These are phyloP conservation scores for Saccharomycopsis olivae DNA, from an alignment of 805 yeast species.

Conservation along the genomic window DNA sequence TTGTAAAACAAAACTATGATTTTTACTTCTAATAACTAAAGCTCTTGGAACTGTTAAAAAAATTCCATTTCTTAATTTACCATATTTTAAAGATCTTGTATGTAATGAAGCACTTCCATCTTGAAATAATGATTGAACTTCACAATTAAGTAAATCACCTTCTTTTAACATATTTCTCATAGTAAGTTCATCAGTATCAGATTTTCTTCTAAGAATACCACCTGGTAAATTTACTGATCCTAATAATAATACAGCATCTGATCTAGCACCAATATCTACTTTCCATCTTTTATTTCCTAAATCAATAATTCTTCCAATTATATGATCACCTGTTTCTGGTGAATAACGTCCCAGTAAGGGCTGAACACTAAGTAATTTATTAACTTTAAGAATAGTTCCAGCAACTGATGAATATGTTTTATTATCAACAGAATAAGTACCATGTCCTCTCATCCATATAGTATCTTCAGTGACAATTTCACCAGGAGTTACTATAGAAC, in stretches of 20 bases:
- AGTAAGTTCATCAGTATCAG: conserved; percentile 91
- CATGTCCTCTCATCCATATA: conserved; percentile 98
- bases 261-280: conserved; percentile 92
- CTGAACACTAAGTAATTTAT: conserved; percentile 72
- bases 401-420: conserved; percentile 85
- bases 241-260: conserved; percentile 82
- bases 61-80: conserved; percentile 86
- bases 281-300: conserved; percentile 94
- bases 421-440: conserved; percentile 72
- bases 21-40: conserved; percentile 72
- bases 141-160: conserved; percentile 92
- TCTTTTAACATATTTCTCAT: conserved; percentile 92
- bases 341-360: conserved; percentile 82
- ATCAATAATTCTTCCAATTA: conserved; percentile 88
- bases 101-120: conserved; percentile 93
- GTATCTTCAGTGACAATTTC: conserved; percentile 94
- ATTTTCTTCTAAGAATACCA: conserved; percentile 86
- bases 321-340: conserved; percentile 95
- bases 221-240: conserved; percentile 98
- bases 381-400: conserved; percentile 79
- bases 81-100: conserved; percentile 91
- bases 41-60: conserved; percentile 75
- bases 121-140: conserved; percentile 78
- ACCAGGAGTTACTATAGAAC: conserved; percentile 81
- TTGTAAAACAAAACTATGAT: conserved; percentile 81